phyloP scores from a whole-genome alignment of 2,329 filamentous ascomycete species.

The Ascocoryne sarcoides region DNA sequence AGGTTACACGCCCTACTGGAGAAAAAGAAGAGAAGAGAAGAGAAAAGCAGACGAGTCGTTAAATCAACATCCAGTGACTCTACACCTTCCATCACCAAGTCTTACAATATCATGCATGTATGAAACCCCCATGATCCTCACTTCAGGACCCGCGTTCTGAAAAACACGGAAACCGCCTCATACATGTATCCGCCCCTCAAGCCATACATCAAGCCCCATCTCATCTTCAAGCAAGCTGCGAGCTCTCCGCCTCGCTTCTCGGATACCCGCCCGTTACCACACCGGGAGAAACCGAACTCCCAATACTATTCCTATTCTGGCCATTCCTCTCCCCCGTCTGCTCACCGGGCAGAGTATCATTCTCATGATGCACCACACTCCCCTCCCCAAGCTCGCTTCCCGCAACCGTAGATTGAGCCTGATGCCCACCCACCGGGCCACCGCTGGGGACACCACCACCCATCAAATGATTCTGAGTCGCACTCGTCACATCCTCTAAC shows the following conservation, averaged over 20 bases:
- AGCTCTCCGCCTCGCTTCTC: not conserved
- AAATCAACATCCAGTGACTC: no score
- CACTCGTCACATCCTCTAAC: constrained; percentile 23
- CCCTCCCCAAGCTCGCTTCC: constrained; percentile 15
- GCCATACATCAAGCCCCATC: no score
- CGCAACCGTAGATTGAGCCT: constrained; percentile 6
- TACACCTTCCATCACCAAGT: no score
- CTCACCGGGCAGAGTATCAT: constrained; percentile 6
- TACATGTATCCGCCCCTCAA: no score
- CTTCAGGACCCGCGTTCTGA: no score
- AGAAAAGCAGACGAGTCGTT: no score
- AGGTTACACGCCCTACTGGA: no score
- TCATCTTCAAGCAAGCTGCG: not conserved
- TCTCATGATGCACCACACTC: constrained; percentile 3
- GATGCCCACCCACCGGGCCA: no score
- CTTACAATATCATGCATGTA: no score
- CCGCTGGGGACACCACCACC: not conserved
- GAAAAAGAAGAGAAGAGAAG: no score
- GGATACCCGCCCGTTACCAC: not conserved
- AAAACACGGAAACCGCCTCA: no score
- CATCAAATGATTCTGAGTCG: constrained; percentile 15
- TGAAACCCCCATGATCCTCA: no score
- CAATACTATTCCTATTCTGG: not conserved
- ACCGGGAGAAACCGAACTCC: not conserved
- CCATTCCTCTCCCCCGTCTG: not conserved